A percentile compares a stretch with the other conserved stretches of the same genome.
These are phyloP conservation scores for Phytophthora palmivora DNA, from an alignment of 352 stramenopile species.

Conservation along the genomic window DNA sequence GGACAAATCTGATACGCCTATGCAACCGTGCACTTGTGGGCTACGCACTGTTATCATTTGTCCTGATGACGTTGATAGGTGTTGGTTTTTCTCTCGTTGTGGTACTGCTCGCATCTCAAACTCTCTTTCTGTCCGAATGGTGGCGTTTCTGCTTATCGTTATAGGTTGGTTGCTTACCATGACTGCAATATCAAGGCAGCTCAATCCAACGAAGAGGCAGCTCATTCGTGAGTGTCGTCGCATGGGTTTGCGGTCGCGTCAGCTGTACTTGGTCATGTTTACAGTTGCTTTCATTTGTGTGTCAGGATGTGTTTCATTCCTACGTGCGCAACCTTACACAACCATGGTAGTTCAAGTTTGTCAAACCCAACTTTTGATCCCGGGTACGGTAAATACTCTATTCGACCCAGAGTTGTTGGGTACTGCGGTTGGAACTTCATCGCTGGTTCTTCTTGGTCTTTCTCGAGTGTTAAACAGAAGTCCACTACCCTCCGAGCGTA, in stretches of 20 bases:
- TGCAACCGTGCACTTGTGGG: slow-evolving; percentile 37
- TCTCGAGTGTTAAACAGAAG: slow-evolving; percentile 14
- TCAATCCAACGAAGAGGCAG: slow-evolving; percentile 50
- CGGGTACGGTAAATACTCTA: slow-evolving; percentile 29
- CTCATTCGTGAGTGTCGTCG: slow-evolving; percentile 43
- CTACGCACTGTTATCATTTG: slow-evolving; percentile 34
- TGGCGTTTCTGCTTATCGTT: slow-evolving; percentile 52
- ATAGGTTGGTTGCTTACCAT: slow-evolving; percentile 57
- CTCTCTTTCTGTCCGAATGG: slow-evolving; percentile 44
- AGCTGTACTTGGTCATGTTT: slow-evolving; percentile 41
- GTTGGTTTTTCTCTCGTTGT: slow-evolving; percentile 33
- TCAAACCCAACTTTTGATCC: slow-evolving; percentile 52
- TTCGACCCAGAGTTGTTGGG: slow-evolving; percentile 57
- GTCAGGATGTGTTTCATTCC: slow-evolving; percentile 60
- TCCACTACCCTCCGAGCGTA: not conserved
- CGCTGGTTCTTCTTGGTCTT: slow-evolving; percentile 27
- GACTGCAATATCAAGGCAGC: slow-evolving; percentile 45
- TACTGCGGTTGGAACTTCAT: slow-evolving; percentile 34
- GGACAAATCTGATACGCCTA: slow-evolving; percentile 33
- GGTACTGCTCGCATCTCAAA: slow-evolving; percentile 31
- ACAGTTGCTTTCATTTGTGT: slow-evolving; percentile 46
- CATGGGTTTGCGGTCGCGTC: slow-evolving; percentile 45
- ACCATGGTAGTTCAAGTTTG: slow-evolving; percentile 72
- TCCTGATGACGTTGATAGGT: slow-evolving; percentile 41
- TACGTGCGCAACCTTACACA: slow-evolving; percentile 78